phyloP scores from a whole-genome alignment of 176 grass and related monocot species.

The Eragrostis nindensis region DNA sequence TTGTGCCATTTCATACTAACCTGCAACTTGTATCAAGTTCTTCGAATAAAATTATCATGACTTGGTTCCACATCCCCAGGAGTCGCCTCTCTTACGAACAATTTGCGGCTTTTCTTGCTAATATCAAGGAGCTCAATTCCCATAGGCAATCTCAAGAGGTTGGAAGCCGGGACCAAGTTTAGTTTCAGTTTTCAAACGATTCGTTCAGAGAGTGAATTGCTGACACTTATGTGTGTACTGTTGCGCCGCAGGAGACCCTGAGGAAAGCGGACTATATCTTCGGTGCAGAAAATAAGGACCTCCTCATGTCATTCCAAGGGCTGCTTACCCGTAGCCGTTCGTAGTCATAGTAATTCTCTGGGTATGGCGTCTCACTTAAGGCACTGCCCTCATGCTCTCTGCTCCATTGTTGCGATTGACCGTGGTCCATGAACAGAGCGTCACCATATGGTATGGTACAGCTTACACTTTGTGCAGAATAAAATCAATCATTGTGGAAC shows the following conservation, averaged over 20 bases:
- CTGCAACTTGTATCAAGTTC: neutral
- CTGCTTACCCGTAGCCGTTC: constrained; percentile 71
- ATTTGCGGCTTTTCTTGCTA: constrained; percentile 86
- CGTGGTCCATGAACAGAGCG: neutral
- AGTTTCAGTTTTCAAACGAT: constrained; percentile 17
- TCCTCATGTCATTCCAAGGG: constrained; percentile 75
- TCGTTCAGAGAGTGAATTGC: constrained; percentile 16
- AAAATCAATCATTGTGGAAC: neutral
- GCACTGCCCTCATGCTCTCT: neutral
- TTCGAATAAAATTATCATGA: constrained; percentile 12
- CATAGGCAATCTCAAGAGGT: constrained; percentile 83
- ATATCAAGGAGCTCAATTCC: constrained; percentile 96
- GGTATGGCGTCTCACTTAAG: neutral
- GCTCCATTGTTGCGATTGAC: neutral
- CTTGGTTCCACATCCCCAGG: constrained; percentile 37
- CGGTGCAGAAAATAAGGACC: constrained; percentile 78
- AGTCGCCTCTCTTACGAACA: constrained; percentile 94
- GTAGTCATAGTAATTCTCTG: constrained; percentile 41
- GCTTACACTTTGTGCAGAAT: constrained; percentile 11
- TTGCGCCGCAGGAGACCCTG: constrained; percentile 67
- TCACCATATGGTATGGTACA: neutral
- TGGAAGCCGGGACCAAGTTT: constrained; percentile 19
- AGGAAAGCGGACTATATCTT: constrained; percentile 86
- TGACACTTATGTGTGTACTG: neutral
- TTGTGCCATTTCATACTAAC: neutral